phyloP scores from a whole-genome alignment of 225 moss, liverwort and hornwort genomes.

The Marchantia polymorpha region DNA sequence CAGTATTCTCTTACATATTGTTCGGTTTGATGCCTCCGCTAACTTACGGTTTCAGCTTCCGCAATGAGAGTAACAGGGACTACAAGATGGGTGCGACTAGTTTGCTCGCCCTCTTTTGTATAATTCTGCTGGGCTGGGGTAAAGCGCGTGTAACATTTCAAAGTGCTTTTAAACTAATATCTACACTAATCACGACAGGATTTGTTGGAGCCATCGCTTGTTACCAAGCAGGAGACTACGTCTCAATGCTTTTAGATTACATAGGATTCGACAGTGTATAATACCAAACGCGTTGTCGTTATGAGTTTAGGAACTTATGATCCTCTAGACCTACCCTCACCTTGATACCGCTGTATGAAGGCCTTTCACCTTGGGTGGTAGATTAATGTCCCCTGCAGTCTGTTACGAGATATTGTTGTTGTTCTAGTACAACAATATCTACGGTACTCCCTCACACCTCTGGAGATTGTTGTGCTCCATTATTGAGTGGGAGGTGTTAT shows the following conservation, averaged over 20 bases:
- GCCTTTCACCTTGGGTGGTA: too few relatives aligned
- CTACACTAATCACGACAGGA: slow-evolving; percentile 48
- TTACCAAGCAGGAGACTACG: slow-evolving; percentile 54
- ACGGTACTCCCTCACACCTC: too few relatives aligned
- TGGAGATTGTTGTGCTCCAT: too few relatives aligned
- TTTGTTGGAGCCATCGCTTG: slow-evolving; percentile 50
- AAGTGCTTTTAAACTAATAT: slow-evolving; percentile 43
- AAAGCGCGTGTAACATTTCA: slow-evolving; percentile 59
- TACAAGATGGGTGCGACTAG: slow-evolving; percentile 69
- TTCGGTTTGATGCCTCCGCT: slow-evolving; percentile 64
- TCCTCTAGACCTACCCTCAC: neutral
- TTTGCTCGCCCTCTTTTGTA: slow-evolving; percentile 41
- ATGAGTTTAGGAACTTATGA: neutral
- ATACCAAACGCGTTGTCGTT: neutral
- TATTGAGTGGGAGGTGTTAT: too few relatives aligned
- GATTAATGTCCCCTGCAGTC: too few relatives aligned
- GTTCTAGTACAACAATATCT: too few relatives aligned
- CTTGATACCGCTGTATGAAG: neutral
- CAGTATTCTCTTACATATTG: slow-evolving; percentile 59
- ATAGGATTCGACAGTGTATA: slow-evolving; percentile 47
- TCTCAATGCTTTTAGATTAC: slow-evolving; percentile 43
- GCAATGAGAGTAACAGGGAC: slow-evolving; percentile 39
- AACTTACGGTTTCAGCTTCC: slow-evolving; percentile 71
- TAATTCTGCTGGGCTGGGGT: slow-evolving; percentile 65
- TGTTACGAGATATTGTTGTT: too few relatives aligned